Base-by-base conservation (phyloP, 257 asterid species). In the Solanum clarkiae region DNA sequence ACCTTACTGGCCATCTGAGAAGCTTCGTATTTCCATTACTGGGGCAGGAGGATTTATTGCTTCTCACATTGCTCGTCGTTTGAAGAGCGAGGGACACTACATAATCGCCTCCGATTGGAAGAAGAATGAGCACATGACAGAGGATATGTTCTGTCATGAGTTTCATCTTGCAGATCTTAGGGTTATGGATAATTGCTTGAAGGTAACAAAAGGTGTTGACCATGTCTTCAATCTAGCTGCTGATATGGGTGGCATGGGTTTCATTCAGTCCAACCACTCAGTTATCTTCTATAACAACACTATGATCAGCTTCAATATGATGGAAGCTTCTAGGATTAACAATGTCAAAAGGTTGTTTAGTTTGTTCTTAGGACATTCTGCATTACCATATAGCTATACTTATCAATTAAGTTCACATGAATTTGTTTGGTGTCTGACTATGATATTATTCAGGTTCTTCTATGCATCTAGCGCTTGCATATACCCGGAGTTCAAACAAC, bases 241-340 rank as follows among this genome's bases (percentile, higher is more conserved):
- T 54, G 98, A 95, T 86, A 95, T 95, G 98, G 98, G 98, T 72
- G 98, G 98, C 36, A 95, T 95, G 98, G 98, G 98, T 7, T 94
- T 95, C 91, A 95, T 95, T 86, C 98, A 95, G 93, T 95, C 98
- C 3, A 95, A 95, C 89, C 98, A 95, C 91, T 93, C 98, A 0
- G 98, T 95, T 82, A 95, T 95, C 75, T 94, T 95, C 98, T 95
- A 95, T 82, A 95, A 95, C 90, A 95, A 95, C 86, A 94, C 98
- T 0, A 95, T 93, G 98, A 95, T 95, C 86, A 95, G 98, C 89
- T 94, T 95, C 88, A 95, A 95, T 89, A 95, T 95, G 98, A 92
- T 95, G 54, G 98, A 95, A 91, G 98, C 98, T 82, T 92, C 93
- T 40, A 86, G 98, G 80, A 95, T 95, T 51, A 95, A 91, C 80